Conservation (phyloP, 2,329 filamentous ascomycete species). For the Elsinoe fawcettii region DNA sequence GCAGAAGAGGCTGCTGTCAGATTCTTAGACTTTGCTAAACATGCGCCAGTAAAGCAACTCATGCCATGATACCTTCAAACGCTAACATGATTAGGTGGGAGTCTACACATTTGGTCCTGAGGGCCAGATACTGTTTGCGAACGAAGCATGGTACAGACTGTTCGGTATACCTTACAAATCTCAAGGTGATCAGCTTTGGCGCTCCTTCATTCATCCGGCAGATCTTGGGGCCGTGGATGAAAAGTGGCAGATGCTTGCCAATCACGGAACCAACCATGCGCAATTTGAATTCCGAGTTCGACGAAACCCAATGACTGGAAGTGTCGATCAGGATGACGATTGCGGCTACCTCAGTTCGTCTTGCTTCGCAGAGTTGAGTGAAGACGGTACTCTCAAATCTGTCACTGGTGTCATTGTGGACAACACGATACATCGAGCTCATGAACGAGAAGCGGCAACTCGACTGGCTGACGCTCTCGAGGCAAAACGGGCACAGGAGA, state of each 20-base stretch:
- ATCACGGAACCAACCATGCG: neutral
- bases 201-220: neutral
- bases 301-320: neutral
- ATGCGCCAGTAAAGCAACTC: neutral
- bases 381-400: neutral
- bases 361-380: constrained; percentile 8
- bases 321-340: neutral
- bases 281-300: constrained; percentile 10
- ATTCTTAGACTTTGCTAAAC: constrained; percentile 10
- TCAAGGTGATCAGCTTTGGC: constrained; percentile 4
- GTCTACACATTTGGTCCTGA: constrained; percentile 6
- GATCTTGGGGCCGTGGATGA: constrained; percentile 5
- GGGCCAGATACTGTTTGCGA: constrained; percentile 9
- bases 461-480: constrained; percentile 31
- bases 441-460: constrained; percentile 19
- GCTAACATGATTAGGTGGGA: constrained; percentile 1
- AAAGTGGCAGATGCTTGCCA: neutral
- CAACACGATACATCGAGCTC: constrained; percentile 3
- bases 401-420: constrained; percentile 7
- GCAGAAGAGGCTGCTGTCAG: neutral
- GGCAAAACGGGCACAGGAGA: constrained; percentile 27
- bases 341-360: constrained; percentile 2
- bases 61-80: neutral
- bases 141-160: constrained; percentile 9
- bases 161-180: constrained; percentile 1